Evolutionary conservation across 306 rosid species (phyloP).

Genomic region (Sindora glabra): DNA sequence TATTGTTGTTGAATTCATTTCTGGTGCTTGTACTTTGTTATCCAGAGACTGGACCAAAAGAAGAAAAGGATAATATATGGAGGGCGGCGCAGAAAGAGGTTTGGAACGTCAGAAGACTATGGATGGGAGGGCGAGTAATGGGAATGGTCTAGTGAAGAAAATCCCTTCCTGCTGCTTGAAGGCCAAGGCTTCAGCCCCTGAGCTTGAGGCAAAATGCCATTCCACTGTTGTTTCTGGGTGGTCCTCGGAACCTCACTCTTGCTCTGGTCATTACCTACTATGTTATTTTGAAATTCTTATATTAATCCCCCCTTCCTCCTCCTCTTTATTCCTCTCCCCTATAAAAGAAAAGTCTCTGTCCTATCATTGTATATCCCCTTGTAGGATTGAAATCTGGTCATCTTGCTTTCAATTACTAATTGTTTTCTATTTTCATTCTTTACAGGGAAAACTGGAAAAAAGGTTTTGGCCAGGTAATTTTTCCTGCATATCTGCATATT

Average conservation of each 20-base stretch:
- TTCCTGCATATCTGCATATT: background rate
- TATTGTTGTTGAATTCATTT: background rate
- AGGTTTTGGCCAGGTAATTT: slow-evolving; percentile 76
- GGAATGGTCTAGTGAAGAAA: slow-evolving; percentile 43
- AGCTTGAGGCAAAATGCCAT: slow-evolving; percentile 73
- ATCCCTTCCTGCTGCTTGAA: slow-evolving; percentile 93
- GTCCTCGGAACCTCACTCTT: slow-evolving; percentile 78
- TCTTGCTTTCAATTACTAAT: background rate
- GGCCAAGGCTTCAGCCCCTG: slow-evolving; percentile 69
- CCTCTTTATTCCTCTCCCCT: background rate
- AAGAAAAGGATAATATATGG: slow-evolving; percentile 77
- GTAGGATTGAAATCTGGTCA: background rate
- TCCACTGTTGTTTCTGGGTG: slow-evolving; percentile 99
- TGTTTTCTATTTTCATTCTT: background rate
- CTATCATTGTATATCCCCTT: background rate
- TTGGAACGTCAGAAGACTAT: slow-evolving; percentile 94
- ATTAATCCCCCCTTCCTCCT: background rate
- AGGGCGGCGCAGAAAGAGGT: slow-evolving; percentile 87
- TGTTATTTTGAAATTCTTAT: background rate
- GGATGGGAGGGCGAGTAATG: slow-evolving; percentile 95
- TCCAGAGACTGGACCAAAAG: slow-evolving; percentile 81
- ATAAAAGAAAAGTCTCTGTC: background rate
- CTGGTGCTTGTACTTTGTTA: slow-evolving; percentile 5
- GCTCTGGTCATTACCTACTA: slow-evolving; percentile 61
- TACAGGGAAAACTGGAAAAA: slow-evolving; percentile 45